A percentile compares a stretch with the other conserved stretches of the same genome.
Conservation (phyloP, 73 alveolate genomes). For the Breviolum minutum region DNA sequence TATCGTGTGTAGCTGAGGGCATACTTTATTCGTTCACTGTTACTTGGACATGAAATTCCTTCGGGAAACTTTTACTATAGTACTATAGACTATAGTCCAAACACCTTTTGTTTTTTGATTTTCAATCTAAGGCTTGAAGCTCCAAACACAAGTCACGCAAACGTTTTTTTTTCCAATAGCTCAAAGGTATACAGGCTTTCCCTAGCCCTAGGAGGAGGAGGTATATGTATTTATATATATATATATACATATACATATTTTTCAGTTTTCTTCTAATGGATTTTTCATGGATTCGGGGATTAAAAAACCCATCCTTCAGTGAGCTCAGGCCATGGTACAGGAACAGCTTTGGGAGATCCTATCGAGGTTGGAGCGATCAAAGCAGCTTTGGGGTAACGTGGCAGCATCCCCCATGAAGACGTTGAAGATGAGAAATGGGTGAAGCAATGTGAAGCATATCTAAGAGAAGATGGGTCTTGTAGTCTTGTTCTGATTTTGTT, state of each 20-base stretch:
- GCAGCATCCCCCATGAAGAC: neutral
- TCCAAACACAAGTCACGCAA: too few species aligned
- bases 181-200: too few species aligned
- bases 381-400: constrained; percentile 57
- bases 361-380: constrained; percentile 87
- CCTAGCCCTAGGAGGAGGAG: neutral
- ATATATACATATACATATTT: neutral
- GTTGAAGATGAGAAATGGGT: neutral
- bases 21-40: too few species aligned
- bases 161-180: too few species aligned
- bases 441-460: too few species aligned
- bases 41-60: too few species aligned
- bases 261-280: too few species aligned
- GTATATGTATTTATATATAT: neutral
- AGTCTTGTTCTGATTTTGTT: neutral
- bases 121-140: too few species aligned
- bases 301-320: neutral
- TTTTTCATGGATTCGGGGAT: too few species aligned
- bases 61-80: too few species aligned
- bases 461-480: neutral
- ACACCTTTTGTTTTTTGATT: too few species aligned
- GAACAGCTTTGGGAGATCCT: constrained; percentile 95
- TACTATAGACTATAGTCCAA: neutral
- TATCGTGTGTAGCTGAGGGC: neutral
- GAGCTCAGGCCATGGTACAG: constrained; percentile 76